A percentile compares a stretch with the other conserved stretches of the same genome.
These are phyloP conservation scores for Cutaneotrichosporon mucoides DNA, from an alignment of 1,284 basidiomycete genomes.

Conservation along the genomic window DNA sequence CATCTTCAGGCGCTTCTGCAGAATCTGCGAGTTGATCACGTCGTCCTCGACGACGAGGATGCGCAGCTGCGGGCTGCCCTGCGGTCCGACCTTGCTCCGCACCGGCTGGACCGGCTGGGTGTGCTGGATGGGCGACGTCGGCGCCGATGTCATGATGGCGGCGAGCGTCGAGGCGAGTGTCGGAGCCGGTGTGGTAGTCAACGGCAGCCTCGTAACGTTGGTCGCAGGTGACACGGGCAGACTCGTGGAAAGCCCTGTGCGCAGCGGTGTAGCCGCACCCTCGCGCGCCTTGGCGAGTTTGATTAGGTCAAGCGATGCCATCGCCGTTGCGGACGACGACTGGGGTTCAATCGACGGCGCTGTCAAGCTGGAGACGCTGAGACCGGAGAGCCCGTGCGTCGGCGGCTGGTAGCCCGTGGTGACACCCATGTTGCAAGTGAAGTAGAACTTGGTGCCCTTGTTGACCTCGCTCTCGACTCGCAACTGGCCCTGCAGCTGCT, in stretches of 20 bases:
- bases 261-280: background rate
- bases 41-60: conserved; percentile 71
- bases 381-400: background rate
- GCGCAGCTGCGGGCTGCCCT: conserved; percentile 50
- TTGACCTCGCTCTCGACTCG: conserved; percentile 69
- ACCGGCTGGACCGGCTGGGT: background rate
- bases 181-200: too few species aligned
- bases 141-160: too few species aligned
- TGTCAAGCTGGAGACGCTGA: background rate
- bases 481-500: conserved; percentile 73
- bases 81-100: conserved; percentile 10
- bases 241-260: background rate
- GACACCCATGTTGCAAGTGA: conserved; percentile 37
- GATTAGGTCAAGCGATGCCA: background rate
- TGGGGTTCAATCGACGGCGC: background rate
- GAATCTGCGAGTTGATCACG: conserved; percentile 68
- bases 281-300: background rate
- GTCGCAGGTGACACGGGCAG: background rate
- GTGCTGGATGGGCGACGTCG: too few species aligned
- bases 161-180: too few species aligned
- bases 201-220: too few species aligned
- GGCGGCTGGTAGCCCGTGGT: background rate
- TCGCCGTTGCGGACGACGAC: background rate
- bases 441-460: conserved; percentile 64
- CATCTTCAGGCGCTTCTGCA: conserved; percentile 64